Percentiles rank a stretch among this genome's conserved stretches.
phyloP scores from a whole-genome alignment of 306 rosid species.

The Trifolium pratense region DNA sequence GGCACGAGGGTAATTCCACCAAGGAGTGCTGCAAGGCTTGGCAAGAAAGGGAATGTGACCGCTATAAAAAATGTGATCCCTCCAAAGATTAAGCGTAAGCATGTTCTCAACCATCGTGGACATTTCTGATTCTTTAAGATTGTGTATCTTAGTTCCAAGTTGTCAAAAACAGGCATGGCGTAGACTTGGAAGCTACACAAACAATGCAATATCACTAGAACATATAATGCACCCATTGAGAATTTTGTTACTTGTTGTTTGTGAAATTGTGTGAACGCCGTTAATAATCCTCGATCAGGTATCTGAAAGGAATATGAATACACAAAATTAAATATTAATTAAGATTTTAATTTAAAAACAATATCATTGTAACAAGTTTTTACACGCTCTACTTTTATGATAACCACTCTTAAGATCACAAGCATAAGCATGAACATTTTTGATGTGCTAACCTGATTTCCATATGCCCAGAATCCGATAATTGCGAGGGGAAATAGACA shows the following conservation, averaged over 20 bases:
- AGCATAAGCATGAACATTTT: too few species aligned
- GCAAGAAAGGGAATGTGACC: constrained; percentile 68
- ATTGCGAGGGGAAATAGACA: constrained; percentile 65
- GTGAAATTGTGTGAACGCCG: constrained; percentile 49
- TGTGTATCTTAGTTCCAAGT: constrained; percentile 54
- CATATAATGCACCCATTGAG: constrained; percentile 51
- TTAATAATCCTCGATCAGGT: constrained; percentile 46
- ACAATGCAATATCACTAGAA: constrained; percentile 48
- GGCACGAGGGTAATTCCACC: constrained; percentile 67
- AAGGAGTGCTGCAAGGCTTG: constrained; percentile 47
- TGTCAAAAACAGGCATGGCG: constrained; percentile 68
- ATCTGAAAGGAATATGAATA: constrained; percentile 44
- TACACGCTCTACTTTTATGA: too few species aligned
- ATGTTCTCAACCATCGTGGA: constrained; percentile 41
- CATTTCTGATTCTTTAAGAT: constrained; percentile 52
- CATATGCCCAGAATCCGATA: constrained; percentile 75
- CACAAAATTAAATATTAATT: not conserved
- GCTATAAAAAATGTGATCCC: constrained; percentile 53
- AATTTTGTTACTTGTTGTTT: constrained; percentile 45
- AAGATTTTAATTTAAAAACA: not conserved
- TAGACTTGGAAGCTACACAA: constrained; percentile 65
- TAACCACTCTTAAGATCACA: too few species aligned
- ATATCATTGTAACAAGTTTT: too few species aligned
- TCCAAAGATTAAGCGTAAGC: constrained; percentile 57
- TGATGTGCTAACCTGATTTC: constrained; percentile 53